Evolutionary conservation across 2,329 filamentous ascomycete genomes (phyloP).

Genomic region (Biscogniauxia mediterranea): DNA sequence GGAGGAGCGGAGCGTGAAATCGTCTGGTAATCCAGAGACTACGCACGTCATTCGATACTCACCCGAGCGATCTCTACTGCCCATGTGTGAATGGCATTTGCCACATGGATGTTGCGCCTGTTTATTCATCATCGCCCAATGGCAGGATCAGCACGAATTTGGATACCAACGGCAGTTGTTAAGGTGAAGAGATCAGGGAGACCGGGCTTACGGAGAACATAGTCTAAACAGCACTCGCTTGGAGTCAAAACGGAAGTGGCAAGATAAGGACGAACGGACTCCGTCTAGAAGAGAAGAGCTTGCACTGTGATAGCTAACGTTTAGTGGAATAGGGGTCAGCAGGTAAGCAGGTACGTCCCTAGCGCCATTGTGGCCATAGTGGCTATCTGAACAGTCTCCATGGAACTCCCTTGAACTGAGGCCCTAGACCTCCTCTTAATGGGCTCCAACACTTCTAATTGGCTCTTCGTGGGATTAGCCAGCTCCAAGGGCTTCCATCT

Average conservation of each 20-base stretch:
- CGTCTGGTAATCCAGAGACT: slow-evolving; percentile 36
- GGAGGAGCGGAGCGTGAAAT: slow-evolving; percentile 34
- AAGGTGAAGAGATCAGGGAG: slow-evolving; percentile 25
- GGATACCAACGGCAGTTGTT: slow-evolving; percentile 29
- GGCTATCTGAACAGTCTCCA: no score
- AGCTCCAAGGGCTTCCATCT: no score
- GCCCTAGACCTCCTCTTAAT: no score
- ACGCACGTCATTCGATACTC: slow-evolving; percentile 34
- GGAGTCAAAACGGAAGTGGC: slow-evolving; percentile 28
- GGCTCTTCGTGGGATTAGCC: no score
- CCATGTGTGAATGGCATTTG: slow-evolving; percentile 26
- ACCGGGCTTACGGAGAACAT: slow-evolving; percentile 34
- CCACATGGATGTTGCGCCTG: slow-evolving; percentile 35
- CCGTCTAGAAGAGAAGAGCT: no score
- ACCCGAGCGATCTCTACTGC: slow-evolving; percentile 38
- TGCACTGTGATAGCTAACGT: neutral
- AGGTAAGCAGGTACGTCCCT: neutral
- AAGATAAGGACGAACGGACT: neutral
- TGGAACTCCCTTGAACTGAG: no score
- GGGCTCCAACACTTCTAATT: no score
- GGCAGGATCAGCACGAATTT: slow-evolving; percentile 31
- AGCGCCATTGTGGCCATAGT: neutral
- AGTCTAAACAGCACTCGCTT: slow-evolving; percentile 32
- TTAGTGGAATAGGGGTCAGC: neutral
- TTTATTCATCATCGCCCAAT: slow-evolving; percentile 34